These are phyloP conservation scores for Tylopilus felleus DNA, from an alignment of 768 basidiomycete genomes.

Conservation along the genomic window DNA sequence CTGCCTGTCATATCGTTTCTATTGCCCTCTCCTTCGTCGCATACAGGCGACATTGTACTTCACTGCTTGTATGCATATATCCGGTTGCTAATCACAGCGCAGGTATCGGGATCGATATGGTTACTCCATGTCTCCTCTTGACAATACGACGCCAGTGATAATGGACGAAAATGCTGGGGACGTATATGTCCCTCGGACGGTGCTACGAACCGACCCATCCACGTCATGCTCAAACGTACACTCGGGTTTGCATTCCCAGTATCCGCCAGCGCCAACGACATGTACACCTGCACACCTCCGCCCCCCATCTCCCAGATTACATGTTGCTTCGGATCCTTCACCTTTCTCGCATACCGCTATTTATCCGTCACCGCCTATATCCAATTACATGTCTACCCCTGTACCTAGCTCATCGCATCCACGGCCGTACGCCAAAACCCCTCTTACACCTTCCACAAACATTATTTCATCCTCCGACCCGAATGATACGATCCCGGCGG, in stretches of 20 bases:
- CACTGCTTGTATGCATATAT: slow-evolving; percentile 9
- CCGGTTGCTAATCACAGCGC: slow-evolving; percentile 16
- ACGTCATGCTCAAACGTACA: slow-evolving; percentile 9
- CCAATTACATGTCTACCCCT: slow-evolving; percentile 19
- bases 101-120: slow-evolving; percentile 29
- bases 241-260: slow-evolving; percentile 1
- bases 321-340: slow-evolving; percentile 21
- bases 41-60: slow-evolving; percentile 12
- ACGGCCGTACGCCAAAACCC: slow-evolving; percentile 20
- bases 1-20: not conserved
- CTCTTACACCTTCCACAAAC: slow-evolving; percentile 35
- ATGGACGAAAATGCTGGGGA: slow-evolving; percentile 29
- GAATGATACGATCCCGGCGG: slow-evolving; percentile 49
- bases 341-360: slow-evolving; percentile 19
- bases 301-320: slow-evolving; percentile 28
- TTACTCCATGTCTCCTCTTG: slow-evolving; percentile 28
- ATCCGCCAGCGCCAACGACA: slow-evolving; percentile 5
- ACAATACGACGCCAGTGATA: slow-evolving; percentile 34
- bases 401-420: slow-evolving; percentile 21
- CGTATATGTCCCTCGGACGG: slow-evolving; percentile 19
- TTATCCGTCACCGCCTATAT: slow-evolving; percentile 28
- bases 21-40: slow-evolving; percentile 6
- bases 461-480: slow-evolving; percentile 45
- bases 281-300: slow-evolving; percentile 28
- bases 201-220: slow-evolving; percentile 18